Evolutionary conservation across 2,329 filamentous ascomycete genomes (phyloP).

Genomic region (Calycina marina): DNA sequence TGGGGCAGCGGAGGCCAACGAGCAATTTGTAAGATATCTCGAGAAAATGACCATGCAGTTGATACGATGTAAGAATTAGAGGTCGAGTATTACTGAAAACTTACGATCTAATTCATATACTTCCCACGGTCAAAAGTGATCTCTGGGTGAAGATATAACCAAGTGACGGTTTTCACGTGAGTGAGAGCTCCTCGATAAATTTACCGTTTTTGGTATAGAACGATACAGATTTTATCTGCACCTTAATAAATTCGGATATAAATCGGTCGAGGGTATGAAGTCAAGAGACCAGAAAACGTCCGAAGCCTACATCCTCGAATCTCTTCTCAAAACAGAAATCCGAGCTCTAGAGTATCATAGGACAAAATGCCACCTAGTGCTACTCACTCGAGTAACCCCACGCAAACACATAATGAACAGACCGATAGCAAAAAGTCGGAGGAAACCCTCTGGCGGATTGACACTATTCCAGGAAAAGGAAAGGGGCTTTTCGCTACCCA

Average conservation of each 20-base stretch:
- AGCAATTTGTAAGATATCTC: too few species aligned
- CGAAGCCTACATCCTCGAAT: neutral
- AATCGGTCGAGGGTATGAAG: neutral
- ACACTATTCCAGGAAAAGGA: slow-evolving; percentile 17
- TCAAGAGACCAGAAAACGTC: neutral
- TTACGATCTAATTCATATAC: neutral
- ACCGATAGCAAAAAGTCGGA: slow-evolving; percentile 1
- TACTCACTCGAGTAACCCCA: too few species aligned
- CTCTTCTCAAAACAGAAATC: slow-evolving; percentile 10
- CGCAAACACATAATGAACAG: too few species aligned
- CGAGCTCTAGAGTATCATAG: slow-evolving; percentile 1
- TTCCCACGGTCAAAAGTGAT: neutral
- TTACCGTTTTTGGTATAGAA: neutral
- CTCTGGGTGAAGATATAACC: neutral
- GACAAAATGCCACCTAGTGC: neutral
- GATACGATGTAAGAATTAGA: too few species aligned
- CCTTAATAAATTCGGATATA: neutral
- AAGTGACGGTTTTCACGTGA: neutral
- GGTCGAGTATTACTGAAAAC: too few species aligned
- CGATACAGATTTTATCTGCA: neutral
- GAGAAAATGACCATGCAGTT: too few species aligned
- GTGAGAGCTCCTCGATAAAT: neutral
- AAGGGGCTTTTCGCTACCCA: slow-evolving; percentile 15
- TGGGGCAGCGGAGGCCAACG: too few species aligned
- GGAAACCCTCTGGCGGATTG: slow-evolving; percentile 10